Conservation (phyloP, 176 grass and related monocot species). For the Triticum monococcum region DNA sequence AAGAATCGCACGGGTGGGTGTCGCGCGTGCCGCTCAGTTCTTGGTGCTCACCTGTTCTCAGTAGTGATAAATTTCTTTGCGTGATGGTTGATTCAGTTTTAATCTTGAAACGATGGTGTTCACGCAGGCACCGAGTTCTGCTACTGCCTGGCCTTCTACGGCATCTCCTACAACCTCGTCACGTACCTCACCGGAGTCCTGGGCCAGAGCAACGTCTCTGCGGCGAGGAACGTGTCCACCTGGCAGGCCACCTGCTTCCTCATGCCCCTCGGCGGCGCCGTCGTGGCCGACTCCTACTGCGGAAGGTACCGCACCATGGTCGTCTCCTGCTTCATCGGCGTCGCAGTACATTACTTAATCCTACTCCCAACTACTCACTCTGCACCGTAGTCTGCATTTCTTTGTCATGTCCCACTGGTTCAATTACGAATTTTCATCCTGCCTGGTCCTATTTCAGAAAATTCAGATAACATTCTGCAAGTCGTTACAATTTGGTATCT, state of each 20-base stretch:
- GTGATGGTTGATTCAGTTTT: neutral
- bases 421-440: too few species aligned
- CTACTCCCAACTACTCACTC: too few species aligned
- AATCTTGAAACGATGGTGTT: too few species aligned
- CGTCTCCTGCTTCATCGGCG: constrained; percentile 9
- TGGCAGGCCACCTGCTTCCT: constrained; percentile 55
- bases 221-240: constrained; percentile 31
- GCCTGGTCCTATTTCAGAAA: too few species aligned
- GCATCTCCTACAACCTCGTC: constrained; percentile 38
- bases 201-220: constrained; percentile 40
- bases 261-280: constrained; percentile 38
- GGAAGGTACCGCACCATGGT: constrained; percentile 50
- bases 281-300: constrained; percentile 47
- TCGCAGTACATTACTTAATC: constrained; percentile 30
- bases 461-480: too few species aligned
- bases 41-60: too few species aligned
- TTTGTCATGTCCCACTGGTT: too few species aligned
- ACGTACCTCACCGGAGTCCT: constrained; percentile 44
- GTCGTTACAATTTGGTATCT: neutral
- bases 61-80: neutral
- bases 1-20: too few species aligned
- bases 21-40: too few species aligned
- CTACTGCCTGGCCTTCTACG: constrained; percentile 30
- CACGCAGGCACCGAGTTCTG: too few species aligned
- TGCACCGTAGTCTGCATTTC: too few species aligned